These are phyloP conservation scores for Exophiala sideris DNA, from an alignment of 2,329 filamentous ascomycete genomes.

Conservation along the genomic window DNA sequence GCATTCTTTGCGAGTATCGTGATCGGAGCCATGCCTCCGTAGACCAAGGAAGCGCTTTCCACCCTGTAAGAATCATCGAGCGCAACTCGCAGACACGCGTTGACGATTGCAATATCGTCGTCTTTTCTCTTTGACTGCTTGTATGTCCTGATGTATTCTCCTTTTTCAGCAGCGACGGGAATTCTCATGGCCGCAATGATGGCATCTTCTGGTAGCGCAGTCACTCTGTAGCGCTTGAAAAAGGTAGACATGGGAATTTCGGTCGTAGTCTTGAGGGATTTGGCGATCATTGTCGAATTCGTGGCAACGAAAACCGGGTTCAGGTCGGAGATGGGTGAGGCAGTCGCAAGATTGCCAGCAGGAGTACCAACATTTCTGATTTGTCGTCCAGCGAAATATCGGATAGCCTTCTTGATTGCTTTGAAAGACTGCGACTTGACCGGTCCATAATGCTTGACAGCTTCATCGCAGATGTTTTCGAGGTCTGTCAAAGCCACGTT, in stretches of 20 bases:
- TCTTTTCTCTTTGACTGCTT: conserved; percentile 98
- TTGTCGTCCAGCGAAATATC: conserved; percentile 90
- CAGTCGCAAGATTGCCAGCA: conserved; percentile 89
- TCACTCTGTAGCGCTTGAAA: conserved; percentile 86
- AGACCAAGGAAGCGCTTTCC: conserved; percentile 73
- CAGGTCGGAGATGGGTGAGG: conserved; percentile 92
- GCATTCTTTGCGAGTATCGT: conserved; percentile 84
- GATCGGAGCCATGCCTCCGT: conserved; percentile 90
- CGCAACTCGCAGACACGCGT: conserved; percentile 73
- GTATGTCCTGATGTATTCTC: conserved; percentile 84
- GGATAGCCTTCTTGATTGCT: conserved; percentile 90
- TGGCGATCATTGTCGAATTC: conserved; percentile 76
- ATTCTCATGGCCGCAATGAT: conserved; percentile 86
- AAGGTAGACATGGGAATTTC: conserved; percentile 91
- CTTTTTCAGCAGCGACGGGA: conserved; percentile 68
- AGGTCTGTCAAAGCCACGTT: conserved; percentile 91
- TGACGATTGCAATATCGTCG: conserved; percentile 97
- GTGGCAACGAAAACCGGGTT: conserved; percentile 92
- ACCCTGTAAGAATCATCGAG: conserved; percentile 68
- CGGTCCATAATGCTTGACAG: conserved; percentile 72
- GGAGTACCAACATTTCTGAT: conserved; percentile 98
- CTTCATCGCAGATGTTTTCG: conserved; percentile 77
- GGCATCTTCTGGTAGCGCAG: conserved; percentile 74
- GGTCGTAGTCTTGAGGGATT: conserved; percentile 66
- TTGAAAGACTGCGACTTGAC: conserved; percentile 72